Evolutionary conservation across 1,139 yeast species (phyloP), one percentile per base, ranked within the genome.

Genomic region (Debaryomycetaceae sp.): DNA sequence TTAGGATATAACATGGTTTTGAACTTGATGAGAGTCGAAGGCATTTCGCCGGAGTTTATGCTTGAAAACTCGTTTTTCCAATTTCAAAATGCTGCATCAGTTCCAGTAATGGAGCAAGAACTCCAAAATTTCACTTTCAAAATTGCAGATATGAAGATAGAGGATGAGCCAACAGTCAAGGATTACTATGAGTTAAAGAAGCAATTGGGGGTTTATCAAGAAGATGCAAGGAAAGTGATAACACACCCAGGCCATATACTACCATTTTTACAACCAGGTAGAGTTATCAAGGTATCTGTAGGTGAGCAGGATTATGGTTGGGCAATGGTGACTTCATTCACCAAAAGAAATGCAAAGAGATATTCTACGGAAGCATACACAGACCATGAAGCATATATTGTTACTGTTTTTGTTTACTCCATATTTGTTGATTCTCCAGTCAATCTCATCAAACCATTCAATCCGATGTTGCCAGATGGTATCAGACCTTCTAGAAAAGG

Each of bases 11-110:
- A 92, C 61, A 94, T 94, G 99, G 87, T 92, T 56, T 75, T 92
- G 61, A 94, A 94, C 58, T 73, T 94, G 61, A 79, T 92, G 84
- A 80, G 98, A 58, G 98, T 94, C 13, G 98, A 92, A 65, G 98
- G 98, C 44, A 88, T 94, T 41, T 89, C 98, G 0, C 98, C 98
- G 0, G 98, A 94, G 61, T 94, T 85, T 50, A 91, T 94, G 97
- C 75, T 94, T 52, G 95, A 89, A 58, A 79, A 85, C 51, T 92
- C 98, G 3, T 94, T 94, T 56, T 92, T 71, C 67, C 99, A 94
- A 64, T 94, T 91, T 59, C 99, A 94, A 61, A 91, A 87, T 59
- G 89, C 94, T 7, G 79, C 94, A 7, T 80, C 92, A 18, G 95
- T 94, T 6, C 98, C 98, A 2, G 70, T 76, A 17, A 70, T 92